A percentile compares a stretch with the other conserved stretches of the same genome.
Conservation (phyloP, 2,329 filamentous ascomycete species). For the Talaromyces sp. region DNA sequence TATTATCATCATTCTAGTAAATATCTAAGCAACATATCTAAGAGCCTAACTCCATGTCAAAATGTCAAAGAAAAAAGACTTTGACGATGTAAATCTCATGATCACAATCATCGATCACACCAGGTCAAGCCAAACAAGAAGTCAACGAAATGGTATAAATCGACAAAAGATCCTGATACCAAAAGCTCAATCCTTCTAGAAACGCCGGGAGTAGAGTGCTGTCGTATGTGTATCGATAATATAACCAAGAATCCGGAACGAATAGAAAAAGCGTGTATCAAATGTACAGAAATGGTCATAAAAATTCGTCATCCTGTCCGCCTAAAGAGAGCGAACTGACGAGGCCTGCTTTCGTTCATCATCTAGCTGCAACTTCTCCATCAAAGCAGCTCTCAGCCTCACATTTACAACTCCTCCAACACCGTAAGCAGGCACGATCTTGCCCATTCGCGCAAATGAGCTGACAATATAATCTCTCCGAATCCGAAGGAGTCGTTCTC, state of each 20-base stretch:
- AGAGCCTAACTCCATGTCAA: background rate
- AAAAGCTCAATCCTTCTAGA: background rate
- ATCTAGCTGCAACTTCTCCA: slow-evolving; percentile 53
- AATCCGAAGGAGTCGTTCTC: slow-evolving; percentile 63
- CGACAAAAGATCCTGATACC: background rate
- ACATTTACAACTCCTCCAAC: slow-evolving; percentile 81
- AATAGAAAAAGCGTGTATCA: background rate
- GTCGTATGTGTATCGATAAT: background rate
- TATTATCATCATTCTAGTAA: background rate
- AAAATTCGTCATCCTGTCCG: background rate
- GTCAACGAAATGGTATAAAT: background rate
- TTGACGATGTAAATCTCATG: background rate
- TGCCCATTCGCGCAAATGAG: slow-evolving; percentile 67
- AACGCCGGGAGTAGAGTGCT: slow-evolving; percentile 9
- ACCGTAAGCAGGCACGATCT: slow-evolving; percentile 85
- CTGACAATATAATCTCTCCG: slow-evolving; percentile 70
- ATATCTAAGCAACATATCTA: background rate
- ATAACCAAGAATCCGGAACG: background rate
- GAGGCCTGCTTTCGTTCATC: slow-evolving; percentile 1
- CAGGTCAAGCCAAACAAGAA: background rate
- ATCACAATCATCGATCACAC: background rate
- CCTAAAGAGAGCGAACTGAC: background rate
- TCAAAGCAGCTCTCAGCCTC: slow-evolving; percentile 62
- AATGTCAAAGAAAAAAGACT: background rate
- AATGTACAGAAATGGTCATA: background rate